Evolutionary conservation across 345 rosid species (phyloP), one percentile per base, ranked within the genome.

Genomic region (Passiflora organensis): DNA sequence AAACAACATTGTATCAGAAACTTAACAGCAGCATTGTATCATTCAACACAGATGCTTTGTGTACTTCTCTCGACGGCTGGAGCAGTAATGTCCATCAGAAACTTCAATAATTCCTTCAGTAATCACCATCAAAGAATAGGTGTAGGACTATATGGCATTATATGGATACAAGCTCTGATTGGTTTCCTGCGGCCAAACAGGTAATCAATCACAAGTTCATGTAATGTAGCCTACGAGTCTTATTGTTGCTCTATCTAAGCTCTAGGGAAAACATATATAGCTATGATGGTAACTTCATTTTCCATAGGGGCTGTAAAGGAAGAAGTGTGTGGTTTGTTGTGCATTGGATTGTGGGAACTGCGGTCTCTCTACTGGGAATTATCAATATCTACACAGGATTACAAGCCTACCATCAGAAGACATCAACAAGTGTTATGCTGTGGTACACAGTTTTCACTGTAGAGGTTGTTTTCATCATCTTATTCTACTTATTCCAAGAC

Each of bases 91-190:
- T 90, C 97, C 2, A 57, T 90, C 55, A 85, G 77, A 69, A 83
- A 86, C 70, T 78, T 90, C 66, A 77, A 65, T 63, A 90, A 90
- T 57, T 66, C 83, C 36, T 90, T 90, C 72, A 66, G 74, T 63
- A 90, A 90, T 66, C 67, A 67, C 66, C 97, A 90, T 72, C 97
- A 85, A 78, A 85, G 80, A 71, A 64, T 90, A 20, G 95, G 96
- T 12, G 59, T 85, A 22, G 85, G 70, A 1, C 58, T 85, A 18
- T 87, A 85, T 47, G 95, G 76, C 21, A 71, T 86, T 51, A 75
- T 85, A 61, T 90, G 94, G 95, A 51, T 90, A 70, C 97, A 87
- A 72, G 80, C 78, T 57, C 42, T 90, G 22, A 47, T 73, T 11
- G 94, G 91, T 21, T 57, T 83, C 44, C 48, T 82, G 50, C 71